A percentile compares a stretch with the other conserved stretches of the same genome.
phyloP scores from a whole-genome alignment of 805 yeast genomes.

The Pichia kluyveri region DNA sequence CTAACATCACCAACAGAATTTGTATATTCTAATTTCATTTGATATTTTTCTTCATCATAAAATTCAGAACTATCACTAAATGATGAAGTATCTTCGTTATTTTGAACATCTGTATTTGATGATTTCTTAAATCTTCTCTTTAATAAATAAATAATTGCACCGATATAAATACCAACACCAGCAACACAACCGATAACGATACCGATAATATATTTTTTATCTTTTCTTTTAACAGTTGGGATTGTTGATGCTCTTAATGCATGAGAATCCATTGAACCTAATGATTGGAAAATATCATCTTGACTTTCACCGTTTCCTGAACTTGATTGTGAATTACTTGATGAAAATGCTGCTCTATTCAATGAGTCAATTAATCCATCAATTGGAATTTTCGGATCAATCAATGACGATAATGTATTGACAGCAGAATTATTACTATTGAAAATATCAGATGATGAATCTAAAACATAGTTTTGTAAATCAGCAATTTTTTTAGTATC shows the following conservation, averaged over 20 bases:
- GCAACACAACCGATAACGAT: conserved; percentile 75
- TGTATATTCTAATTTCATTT: background rate
- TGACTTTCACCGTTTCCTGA: conserved; percentile 6
- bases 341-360: conserved; percentile 1
- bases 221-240: background rate
- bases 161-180: conserved; percentile 54
- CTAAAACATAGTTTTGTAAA: conserved; percentile 41
- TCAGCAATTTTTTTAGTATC: conserved; percentile 43
- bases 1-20: conserved; percentile 6
- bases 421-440: conserved; percentile 47
- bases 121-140: conserved; percentile 7
- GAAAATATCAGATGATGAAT: conserved; percentile 52
- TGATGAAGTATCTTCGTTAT: background rate
- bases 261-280: conserved; percentile 23
- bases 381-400: conserved; percentile 63
- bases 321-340: background rate
- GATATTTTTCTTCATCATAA: background rate
- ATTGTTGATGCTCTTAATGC: conserved; percentile 11
- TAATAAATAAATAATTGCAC: conserved; percentile 6
- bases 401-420: conserved; percentile 50
- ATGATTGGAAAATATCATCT: conserved; percentile 4
- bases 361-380: conserved; percentile 30
- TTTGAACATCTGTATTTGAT: background rate
- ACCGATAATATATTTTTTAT: conserved; percentile 48
- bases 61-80: background rate